Evolutionary conservation across 2,329 filamentous ascomycete species (phyloP).

Genomic region (Aspergillus ruber): DNA sequence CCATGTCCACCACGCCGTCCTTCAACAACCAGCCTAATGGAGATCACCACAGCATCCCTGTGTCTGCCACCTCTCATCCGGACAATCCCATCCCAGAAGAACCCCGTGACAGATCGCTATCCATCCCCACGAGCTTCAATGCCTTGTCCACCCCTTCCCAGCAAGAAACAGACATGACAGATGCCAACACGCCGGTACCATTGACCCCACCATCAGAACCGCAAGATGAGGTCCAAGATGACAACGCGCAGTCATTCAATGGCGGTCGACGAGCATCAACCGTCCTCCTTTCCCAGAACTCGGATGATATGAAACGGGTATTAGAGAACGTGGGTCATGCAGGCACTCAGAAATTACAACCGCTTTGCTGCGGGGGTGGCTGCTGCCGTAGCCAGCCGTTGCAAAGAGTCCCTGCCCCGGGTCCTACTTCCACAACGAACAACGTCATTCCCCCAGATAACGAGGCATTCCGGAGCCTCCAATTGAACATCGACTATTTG

Average conservation of each 20-base stretch:
- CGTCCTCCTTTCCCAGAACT: conserved; percentile 50
- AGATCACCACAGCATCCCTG: conserved; percentile 25
- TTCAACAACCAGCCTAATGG: conserved; percentile 16
- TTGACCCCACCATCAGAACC: conserved; percentile 36
- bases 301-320: conserved; percentile 53
- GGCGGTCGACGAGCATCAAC: conserved; percentile 40
- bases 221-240: conserved; percentile 32
- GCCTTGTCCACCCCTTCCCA: conserved; percentile 21
- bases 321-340: conserved; percentile 48
- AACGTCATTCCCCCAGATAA: conserved; percentile 65
- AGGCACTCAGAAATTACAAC: conserved; percentile 55
- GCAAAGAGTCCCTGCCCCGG: conserved; percentile 31
- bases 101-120: conserved; percentile 32
- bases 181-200: conserved; percentile 36
- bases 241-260: conserved; percentile 16
- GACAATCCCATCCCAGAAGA: conserved; percentile 45
- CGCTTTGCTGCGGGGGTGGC: conserved; percentile 59
- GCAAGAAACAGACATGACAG: conserved; percentile 27
- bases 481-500: conserved; percentile 68
- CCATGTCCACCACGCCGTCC: conserved; percentile 19
- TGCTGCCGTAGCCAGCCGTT: conserved; percentile 57
- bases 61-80: conserved; percentile 40
- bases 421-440: conserved; percentile 35
- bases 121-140: conserved; percentile 27
- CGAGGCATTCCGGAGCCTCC: conserved; percentile 71